These are phyloP conservation scores for Saccharomyces hybrid DNA, from an alignment of 1,139 yeast species.

Conservation along the genomic window DNA sequence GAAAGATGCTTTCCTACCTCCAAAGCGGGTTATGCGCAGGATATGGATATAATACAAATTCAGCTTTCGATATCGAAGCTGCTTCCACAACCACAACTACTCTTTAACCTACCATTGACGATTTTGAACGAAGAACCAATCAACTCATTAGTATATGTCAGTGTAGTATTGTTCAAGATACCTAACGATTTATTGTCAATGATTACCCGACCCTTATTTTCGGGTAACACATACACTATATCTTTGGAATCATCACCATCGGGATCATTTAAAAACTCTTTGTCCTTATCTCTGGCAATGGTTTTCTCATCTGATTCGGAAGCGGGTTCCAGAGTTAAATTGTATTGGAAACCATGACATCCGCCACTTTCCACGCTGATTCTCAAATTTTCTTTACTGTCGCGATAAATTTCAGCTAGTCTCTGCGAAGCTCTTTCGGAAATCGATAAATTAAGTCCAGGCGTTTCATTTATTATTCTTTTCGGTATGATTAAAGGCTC, in stretches of 20 bases:
- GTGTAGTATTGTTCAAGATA: constrained; percentile 75
- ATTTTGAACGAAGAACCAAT: constrained; percentile 94
- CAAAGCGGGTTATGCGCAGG: neutral
- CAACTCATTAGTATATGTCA: constrained; percentile 86
- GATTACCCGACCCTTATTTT: constrained; percentile 39
- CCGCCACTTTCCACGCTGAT: constrained; percentile 93
- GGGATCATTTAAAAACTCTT: constrained; percentile 50
- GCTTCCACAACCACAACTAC: constrained; percentile 95
- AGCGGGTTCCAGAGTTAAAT: constrained; percentile 53
- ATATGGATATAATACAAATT: constrained; percentile 1
- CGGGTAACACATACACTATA: constrained; percentile 20
- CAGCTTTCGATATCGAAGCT: constrained; percentile 62
- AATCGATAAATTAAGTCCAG: constrained; percentile 32
- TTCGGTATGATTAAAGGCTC: constrained; percentile 19
- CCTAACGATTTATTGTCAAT: constrained; percentile 77
- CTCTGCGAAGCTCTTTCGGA: constrained; percentile 45
- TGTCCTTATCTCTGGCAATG: constrained; percentile 35
- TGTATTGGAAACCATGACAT: constrained; percentile 95
- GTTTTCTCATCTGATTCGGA: constrained; percentile 24
- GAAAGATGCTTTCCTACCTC: neutral
- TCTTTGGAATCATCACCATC: constrained; percentile 47
- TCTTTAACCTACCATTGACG: constrained; percentile 85
- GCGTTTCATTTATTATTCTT: constrained; percentile 19
- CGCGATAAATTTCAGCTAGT: constrained; percentile 47
- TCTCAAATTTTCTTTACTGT: constrained; percentile 52